Conservation (phyloP, 2,329 filamentous ascomycete species). For the Arthrobotrys sinensis region DNA sequence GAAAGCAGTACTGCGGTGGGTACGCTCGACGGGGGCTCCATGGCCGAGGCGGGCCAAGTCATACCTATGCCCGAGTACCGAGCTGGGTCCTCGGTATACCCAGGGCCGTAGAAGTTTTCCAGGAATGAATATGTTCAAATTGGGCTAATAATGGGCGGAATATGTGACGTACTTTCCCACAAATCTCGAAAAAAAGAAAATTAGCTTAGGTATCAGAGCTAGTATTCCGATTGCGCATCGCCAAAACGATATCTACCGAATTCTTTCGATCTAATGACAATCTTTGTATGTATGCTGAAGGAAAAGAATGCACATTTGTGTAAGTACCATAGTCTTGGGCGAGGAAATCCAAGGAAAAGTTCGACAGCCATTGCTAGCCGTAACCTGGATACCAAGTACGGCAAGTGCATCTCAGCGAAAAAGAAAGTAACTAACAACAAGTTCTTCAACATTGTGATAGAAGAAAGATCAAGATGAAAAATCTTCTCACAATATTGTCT, state of each 20-base stretch:
- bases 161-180: neutral
- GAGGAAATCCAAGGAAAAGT: neutral
- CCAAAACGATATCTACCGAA: neutral
- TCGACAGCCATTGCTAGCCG: neutral
- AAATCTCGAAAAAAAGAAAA: slow-evolving; percentile 1
- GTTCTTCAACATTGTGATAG: neutral
- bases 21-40: neutral
- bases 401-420: slow-evolving; percentile 19
- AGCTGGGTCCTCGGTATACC: neutral
- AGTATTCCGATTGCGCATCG: neutral
- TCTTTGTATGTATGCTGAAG: neutral
- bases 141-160: neutral
- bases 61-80: neutral
- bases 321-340: neutral
- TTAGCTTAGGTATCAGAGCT: neutral
- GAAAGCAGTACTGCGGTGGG: neutral
- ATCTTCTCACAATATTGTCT: slow-evolving; percentile 38
- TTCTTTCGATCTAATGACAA: neutral
- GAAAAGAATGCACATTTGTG: neutral
- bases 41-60: neutral
- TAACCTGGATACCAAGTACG: slow-evolving; percentile 10
- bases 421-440: slow-evolving; percentile 4
- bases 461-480: slow-evolving; percentile 3
- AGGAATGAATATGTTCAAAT: neutral
- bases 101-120: slow-evolving; percentile 18